These are phyloP conservation scores for Elaphomyces granulatus DNA, from an alignment of 495 filamentous ascomycete species.

Conservation along the genomic window DNA sequence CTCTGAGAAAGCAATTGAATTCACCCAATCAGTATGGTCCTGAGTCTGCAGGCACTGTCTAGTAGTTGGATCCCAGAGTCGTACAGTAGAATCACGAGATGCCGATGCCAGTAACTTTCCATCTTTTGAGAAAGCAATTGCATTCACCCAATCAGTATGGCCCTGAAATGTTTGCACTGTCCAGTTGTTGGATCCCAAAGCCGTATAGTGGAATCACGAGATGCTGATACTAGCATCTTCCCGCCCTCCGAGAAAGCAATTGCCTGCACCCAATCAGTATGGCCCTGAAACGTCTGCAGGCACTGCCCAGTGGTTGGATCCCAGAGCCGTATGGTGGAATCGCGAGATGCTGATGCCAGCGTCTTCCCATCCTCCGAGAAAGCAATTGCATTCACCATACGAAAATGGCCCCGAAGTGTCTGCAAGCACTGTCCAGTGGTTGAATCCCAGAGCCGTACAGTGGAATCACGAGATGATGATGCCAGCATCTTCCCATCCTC, in stretches of 20 bases:
- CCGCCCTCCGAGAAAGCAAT: conserved; percentile 13
- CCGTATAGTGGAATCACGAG: too few species aligned
- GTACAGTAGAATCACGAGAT: conserved; percentile 9
- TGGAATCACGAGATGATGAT: conserved; percentile 8
- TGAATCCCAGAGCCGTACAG: conserved; percentile 12
- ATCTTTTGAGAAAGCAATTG: too few species aligned
- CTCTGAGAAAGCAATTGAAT: too few species aligned
- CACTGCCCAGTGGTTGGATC: too few species aligned
- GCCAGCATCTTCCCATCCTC: conserved; percentile 8
- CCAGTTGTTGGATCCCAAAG: too few species aligned
- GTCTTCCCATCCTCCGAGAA: too few species aligned
- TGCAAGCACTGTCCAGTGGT: conserved; percentile 8
- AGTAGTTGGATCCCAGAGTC: conserved; percentile 13
- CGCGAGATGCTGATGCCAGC: too few species aligned
- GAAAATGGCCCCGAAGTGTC: conserved; percentile 16
- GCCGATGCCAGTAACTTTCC: conserved; percentile 3
- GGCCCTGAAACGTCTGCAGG: too few species aligned
- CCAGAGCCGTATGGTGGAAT: too few species aligned
- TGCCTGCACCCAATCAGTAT: conserved; percentile 1
- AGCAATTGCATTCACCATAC: not conserved
- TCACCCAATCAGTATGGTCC: too few species aligned
- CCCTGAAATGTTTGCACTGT: conserved; percentile 77
- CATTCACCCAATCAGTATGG: conserved; percentile 58
- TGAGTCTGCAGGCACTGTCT: too few species aligned
- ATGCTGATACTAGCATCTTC: conserved; percentile 32